phyloP scores from a whole-genome alignment of 768 basidiomycete species.

The Arthromyces matolae region DNA sequence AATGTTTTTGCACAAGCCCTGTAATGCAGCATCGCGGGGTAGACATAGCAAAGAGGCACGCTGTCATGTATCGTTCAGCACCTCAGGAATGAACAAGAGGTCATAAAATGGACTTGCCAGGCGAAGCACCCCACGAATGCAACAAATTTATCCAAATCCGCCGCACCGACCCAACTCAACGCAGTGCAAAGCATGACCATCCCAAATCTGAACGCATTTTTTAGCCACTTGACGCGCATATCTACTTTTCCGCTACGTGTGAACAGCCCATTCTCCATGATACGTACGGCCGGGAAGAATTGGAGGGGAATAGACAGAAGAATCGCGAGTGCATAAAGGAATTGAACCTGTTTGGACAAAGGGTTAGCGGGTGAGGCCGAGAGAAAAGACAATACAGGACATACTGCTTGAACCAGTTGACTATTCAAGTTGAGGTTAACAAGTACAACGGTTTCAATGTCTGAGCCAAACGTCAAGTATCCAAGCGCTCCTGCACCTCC shows the following conservation, averaged over 20 bases:
- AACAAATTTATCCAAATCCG: slow-evolving; percentile 94
- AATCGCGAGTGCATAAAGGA: slow-evolving; percentile 90
- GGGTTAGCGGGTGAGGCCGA: slow-evolving; percentile 4
- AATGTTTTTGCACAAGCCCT: slow-evolving; percentile 76
- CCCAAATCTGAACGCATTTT: slow-evolving; percentile 83
- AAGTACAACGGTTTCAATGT: slow-evolving; percentile 90
- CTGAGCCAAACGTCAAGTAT: slow-evolving; percentile 83
- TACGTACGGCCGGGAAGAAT: slow-evolving; percentile 96
- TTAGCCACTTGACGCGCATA: slow-evolving; percentile 87
- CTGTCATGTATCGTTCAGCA: slow-evolving; percentile 34
- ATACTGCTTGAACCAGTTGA: slow-evolving; percentile 83
- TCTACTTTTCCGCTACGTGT: slow-evolving; percentile 81
- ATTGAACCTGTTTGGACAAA: slow-evolving; percentile 53
- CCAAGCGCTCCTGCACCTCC: slow-evolving; percentile 84
- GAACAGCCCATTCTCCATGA: slow-evolving; percentile 95
- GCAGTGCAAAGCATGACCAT: slow-evolving; percentile 78
- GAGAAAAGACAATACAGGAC: no score
- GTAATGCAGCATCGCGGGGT: slow-evolving; percentile 91
- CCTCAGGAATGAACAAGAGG: background rate
- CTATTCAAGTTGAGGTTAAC: slow-evolving; percentile 85
- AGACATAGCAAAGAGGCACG: slow-evolving; percentile 90
- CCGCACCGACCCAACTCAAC: slow-evolving; percentile 78
- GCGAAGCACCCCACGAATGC: slow-evolving; percentile 91
- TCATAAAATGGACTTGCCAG: slow-evolving; percentile 53
- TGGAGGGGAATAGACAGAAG: slow-evolving; percentile 89